phyloP scores from a whole-genome alignment of 148 eudicot species.

The Amaranthus hypochondriacus region DNA sequence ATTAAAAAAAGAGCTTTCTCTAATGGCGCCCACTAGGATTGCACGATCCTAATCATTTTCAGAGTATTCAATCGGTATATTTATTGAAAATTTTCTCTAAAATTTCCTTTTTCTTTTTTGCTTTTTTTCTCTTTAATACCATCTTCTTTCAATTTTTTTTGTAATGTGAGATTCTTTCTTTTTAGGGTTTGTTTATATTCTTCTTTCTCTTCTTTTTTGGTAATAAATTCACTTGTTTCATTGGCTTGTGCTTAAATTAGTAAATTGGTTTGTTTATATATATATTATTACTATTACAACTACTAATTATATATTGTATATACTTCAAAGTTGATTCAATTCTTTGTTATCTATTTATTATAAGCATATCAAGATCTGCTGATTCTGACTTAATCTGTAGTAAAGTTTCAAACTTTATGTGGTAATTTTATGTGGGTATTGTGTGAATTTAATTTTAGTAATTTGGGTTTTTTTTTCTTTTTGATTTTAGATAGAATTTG shows the following conservation, averaged over 20 bases:
- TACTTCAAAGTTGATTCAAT: not conserved
- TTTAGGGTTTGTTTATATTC: conserved; percentile 29
- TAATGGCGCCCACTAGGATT: conserved; percentile 28
- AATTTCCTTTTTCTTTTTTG: not conserved
- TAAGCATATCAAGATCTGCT: not conserved
- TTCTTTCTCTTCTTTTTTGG: conserved; percentile 20
- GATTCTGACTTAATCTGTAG: conserved; percentile 1
- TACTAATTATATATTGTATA: not conserved
- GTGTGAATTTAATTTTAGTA: conserved; percentile 2
- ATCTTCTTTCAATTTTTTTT: not conserved
- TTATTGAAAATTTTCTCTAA: not conserved
- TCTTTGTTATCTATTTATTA: not conserved
- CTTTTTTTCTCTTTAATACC: not conserved
- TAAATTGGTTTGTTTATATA: not conserved
- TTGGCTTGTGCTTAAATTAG: conserved; percentile 7
- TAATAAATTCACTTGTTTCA: not conserved
- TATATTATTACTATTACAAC: not conserved
- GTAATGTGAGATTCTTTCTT: not conserved
- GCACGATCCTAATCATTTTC: conserved; percentile 16
- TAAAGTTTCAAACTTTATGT: conserved; percentile 13
- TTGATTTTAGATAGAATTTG: not conserved
- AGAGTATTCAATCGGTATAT: conserved; percentile 23
- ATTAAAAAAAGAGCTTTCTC: conserved; percentile 22
- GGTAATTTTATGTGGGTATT: conserved; percentile 1
- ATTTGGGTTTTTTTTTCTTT: not conserved